A percentile compares a stretch with the other conserved stretches of the same genome.
Conservation (phyloP, 2,329 filamentous ascomycete genomes). For the Phialophora chinensis region DNA sequence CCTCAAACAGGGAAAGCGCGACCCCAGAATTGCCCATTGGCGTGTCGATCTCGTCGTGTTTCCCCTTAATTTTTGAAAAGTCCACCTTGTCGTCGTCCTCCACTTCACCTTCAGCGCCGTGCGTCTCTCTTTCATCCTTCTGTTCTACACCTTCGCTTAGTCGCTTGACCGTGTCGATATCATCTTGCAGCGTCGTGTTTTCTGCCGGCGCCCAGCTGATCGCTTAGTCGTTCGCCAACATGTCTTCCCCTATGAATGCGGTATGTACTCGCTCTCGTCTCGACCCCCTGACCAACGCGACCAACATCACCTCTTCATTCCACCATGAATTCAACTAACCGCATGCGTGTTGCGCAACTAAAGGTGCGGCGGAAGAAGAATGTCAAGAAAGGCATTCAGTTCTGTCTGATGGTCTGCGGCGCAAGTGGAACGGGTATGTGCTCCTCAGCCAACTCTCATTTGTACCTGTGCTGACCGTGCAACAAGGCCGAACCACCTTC, state of each 20-base stretch:
- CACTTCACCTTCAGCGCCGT: constrained; percentile 3
- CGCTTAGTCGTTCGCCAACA: constrained; percentile 21
- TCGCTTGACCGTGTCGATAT: constrained; percentile 13
- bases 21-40: constrained; percentile 29
- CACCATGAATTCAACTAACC: constrained; percentile 33
- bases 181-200: constrained; percentile 11
- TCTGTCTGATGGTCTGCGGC: constrained; percentile 99
- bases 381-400: constrained; percentile 99
- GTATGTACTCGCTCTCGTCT: constrained; percentile 28
- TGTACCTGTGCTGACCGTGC: constrained; percentile 16
- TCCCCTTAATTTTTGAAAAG: constrained; percentile 34
- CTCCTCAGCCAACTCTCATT: constrained; percentile 17
- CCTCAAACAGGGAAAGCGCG: constrained; percentile 33
- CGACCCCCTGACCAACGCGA: constrained; percentile 8
- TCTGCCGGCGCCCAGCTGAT: constrained; percentile 10
- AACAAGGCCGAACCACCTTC: constrained; percentile 91
- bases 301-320: neutral
- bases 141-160: constrained; percentile 19
- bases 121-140: constrained; percentile 15
- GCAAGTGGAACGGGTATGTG: constrained; percentile 90
- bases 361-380: constrained; percentile 99
- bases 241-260: constrained; percentile 41
- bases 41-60: constrained; percentile 16
- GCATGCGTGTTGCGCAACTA: constrained; percentile 61
- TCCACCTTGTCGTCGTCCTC: constrained; percentile 9